Evolutionary conservation across 2,329 filamentous ascomycete species (phyloP), one percentile per base, ranked within the genome.

Genomic region (Chalara sp.): DNA sequence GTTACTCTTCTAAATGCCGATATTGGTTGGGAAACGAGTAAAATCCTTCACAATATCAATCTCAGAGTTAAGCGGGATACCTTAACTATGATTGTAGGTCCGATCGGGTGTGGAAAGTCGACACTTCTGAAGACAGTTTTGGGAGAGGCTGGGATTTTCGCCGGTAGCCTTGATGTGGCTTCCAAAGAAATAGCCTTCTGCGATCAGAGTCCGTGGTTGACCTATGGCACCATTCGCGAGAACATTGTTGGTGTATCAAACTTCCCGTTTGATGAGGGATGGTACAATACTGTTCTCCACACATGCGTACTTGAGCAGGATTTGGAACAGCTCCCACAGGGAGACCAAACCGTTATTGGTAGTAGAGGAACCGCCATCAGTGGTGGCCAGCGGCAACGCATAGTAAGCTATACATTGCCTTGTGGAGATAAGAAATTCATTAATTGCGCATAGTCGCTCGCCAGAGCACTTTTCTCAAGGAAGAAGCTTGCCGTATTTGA

Each of bases 151-250:
- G 32, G 43, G 5, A 43, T 46, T 2, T 44, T 28, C 8, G 12
- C 44, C 41, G 56, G 56, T 7, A 44, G 28, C 6, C 28, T 59
- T 7, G 28, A 46, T 5, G 32, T 53, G 21, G 40, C 33, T 1
- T 52, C 49, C 1, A 35, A 30, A 5, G 41, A 53, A 6, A 50
- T 70, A 5, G 70, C 67, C 1, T 75, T 71, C 52, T 75, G 72
- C 50, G 66, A 68, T 42, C 73, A 76, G 50, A 62, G 60, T 0
- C 67, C 72, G 0, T 76, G 72, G 70, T 62, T 74, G 2, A 62
- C 63, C 3, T 75, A 75, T 49, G 63, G 56, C 2, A 68, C 67
- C 0, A 59, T 75, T 6, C 33, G 29, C 7, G 31, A 50, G 8
- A 46, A 32, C 7, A 50, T 53, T 29, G 13, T 39, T 32, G 51